Base-by-base conservation (phyloP, 495 filamentous ascomycete genomes). In the Neurospora tetraspora region DNA sequence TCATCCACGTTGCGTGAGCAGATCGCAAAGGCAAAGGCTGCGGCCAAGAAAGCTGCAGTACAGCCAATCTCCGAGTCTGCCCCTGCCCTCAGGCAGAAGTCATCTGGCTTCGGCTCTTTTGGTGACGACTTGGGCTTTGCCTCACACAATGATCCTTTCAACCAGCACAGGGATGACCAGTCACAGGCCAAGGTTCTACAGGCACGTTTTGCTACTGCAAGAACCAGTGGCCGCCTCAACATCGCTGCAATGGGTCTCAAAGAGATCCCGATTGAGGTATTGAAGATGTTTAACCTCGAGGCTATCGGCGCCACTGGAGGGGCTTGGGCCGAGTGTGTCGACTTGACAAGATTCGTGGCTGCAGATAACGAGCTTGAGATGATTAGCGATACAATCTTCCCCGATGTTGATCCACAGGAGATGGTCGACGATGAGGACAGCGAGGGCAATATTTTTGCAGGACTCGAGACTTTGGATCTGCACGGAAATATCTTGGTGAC, bases 311-410 rank as follows among this genome's bases (percentile, higher is more conserved):
- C 82, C n/a, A 72, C 83, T 40, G 87, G 84, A 39, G 84, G 88
- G 23, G 86, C 91, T 59, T 99, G 96, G 96, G 94, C 94, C 38
- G 95, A 98, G 81, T 91, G 91, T 71, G 94, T 99, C 16, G 96
- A 98, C 79, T 83, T 99, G n/a, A 90, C 91, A 10, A 90, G 91
- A 71, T 88, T 99, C 69, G 89, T 94, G 75, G 94, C 92, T 39
- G 94, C 96, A 14, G 94, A 98, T 78, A 98, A 99, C 78, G 94
- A 98, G 78, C 78, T 99, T 71, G 88, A 91, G 76, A 82, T 85
- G 40, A 85, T 99, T 37, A 83, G 87, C 20, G 92, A 95, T 59
- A 79, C 84, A 1, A 82, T 93, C 14, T 96, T 97, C 78, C 94
- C 94, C 1, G 93, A 96, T 74, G 82, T 87, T 34, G 88, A 91